Base-by-base conservation (phyloP, 768 basidiomycete species). In the Filobasidium wieringae region DNA sequence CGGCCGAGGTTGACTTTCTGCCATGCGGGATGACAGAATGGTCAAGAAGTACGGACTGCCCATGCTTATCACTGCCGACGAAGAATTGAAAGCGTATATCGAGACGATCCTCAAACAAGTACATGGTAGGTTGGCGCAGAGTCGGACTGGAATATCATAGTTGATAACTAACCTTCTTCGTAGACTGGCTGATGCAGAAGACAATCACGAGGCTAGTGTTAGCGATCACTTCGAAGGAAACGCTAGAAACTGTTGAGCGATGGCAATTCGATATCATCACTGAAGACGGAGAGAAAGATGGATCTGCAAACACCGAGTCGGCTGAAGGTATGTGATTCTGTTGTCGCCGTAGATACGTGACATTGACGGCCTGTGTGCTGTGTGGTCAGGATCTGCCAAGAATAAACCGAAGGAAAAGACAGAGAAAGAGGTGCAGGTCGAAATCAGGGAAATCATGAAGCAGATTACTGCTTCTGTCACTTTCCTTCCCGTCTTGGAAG, bases 31-130 rank as follows among this genome's bases (percentile, higher is more conserved):
- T n/a, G 1, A 26, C 36, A 71, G 71, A 3, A 92, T 95, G 88
- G 93, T 99, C 59, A 99, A 97, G 75, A 99, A 97, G 73, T 99
- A 96, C 65, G 93, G 95, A 0, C 84, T 97, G 69, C 91, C 89
- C 0, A 87, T 99, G 53, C 80, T 97, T 26, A 86, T 96, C 7
- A 95, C 92, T 0, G 86, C 91, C 63, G 93, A 99, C 65, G 82
- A 91, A 47, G 86, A 86, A 3, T 77, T 99, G 49, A 89, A 96
- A 70, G 88, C 85, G 69, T 97, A 99, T 69, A 80, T 97, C n/a
- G 83, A 86, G 55, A 92, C 89, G 62, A 93, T 97, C 63, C 77
- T 97, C 59, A 81, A 80, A 49, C 93, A 97, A 77, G 85, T 97
- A 12, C 85, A 92, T 69, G 85, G 93, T 96, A 65, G 66, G 88